Evolutionary conservation across 805 yeast genomes (phyloP).

Genomic region (Schwanniomyces polymorphus): DNA sequence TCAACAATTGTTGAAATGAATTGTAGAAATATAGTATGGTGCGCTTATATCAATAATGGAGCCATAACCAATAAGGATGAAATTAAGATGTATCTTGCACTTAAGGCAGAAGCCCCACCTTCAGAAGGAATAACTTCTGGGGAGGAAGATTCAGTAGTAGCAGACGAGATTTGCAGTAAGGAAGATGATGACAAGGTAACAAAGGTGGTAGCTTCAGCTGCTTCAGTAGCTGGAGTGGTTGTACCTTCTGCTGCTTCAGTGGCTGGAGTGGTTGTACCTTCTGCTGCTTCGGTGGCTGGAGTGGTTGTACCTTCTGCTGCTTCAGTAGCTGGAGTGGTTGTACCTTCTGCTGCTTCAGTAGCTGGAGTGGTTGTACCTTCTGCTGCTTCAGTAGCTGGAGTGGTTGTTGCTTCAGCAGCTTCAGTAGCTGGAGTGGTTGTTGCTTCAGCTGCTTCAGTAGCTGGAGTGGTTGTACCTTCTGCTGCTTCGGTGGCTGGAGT

Average conservation of each 20-base stretch:
- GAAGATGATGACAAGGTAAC: conserved; percentile 26
- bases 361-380: conserved; percentile 3
- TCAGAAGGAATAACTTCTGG: neutral
- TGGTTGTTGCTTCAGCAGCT: neutral
- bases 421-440: conserved; percentile 13
- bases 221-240: conserved; percentile 16
- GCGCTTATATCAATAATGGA: conserved; percentile 21
- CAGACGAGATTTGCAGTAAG: conserved; percentile 12
- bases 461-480: conserved; percentile 21
- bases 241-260: conserved; percentile 25
- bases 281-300: conserved; percentile 11
- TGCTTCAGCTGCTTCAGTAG: no score
- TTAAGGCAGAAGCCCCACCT: conserved; percentile 8
- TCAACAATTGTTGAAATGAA: no score
- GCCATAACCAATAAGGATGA: conserved; percentile 23
- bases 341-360: conserved; percentile 20
- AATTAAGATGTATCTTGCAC: conserved; percentile 10
- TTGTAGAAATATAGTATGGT: no score
- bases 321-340: neutral
- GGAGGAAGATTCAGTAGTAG: neutral
- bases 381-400: neutral
- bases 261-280: conserved; percentile 19
- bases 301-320: neutral
- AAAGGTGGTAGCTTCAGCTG: neutral
- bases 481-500: conserved; percentile 36